Evolutionary conservation across 208 protist genomes (phyloP), one percentile per base, ranked within the genome.

Genomic region (Wallacemonas sp.): DNA sequence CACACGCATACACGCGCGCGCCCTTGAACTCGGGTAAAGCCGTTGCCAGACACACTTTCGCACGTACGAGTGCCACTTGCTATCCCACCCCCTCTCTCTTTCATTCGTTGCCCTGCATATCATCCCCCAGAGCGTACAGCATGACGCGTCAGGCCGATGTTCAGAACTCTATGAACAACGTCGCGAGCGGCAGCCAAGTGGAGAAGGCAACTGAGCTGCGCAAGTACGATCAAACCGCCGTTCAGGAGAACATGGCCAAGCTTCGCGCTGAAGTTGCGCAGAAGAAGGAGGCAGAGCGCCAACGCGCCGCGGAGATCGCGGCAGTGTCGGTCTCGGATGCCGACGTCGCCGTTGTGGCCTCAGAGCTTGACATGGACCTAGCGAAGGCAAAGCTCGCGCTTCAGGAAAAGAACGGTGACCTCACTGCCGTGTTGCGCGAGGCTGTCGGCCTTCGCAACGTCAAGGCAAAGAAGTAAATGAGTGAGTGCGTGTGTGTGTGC

Each of bases 81-180:
- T n/a, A n/a, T n/a, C n/a, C n/a, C n/a, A n/a, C n/a, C n/a, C n/a
- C n/a, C n/a, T n/a, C n/a, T n/a, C n/a, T n/a, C n/a, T n/a, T n/a
- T n/a, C n/a, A n/a, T n/a, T n/a, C n/a, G n/a, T n/a, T n/a, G n/a
- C n/a, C n/a, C n/a, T n/a, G n/a, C n/a, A n/a, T n/a, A n/a, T n/a
- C n/a, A n/a, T n/a, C n/a, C n/a, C n/a, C n/a, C n/a, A n/a, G n/a
- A n/a, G n/a, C n/a, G n/a, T n/a, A n/a, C 44, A 57, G 10, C 22
- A 93, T 90, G 83, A 81, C 78, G 3, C 78, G 84, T 17, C 78
- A 87, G 48, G 73, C 78, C 2, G 89, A 91, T 81, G 89, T 76
- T 50, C 82, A 90, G 76, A 79, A 81, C 30, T 79, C 75, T 9
- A 94, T 94, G 89, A 83, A 83, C 63, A 74, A 86, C 24, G 58